Evolutionary conservation across 495 filamentous ascomycete genomes (phyloP).

Genomic region (Xylaria acuta): DNA sequence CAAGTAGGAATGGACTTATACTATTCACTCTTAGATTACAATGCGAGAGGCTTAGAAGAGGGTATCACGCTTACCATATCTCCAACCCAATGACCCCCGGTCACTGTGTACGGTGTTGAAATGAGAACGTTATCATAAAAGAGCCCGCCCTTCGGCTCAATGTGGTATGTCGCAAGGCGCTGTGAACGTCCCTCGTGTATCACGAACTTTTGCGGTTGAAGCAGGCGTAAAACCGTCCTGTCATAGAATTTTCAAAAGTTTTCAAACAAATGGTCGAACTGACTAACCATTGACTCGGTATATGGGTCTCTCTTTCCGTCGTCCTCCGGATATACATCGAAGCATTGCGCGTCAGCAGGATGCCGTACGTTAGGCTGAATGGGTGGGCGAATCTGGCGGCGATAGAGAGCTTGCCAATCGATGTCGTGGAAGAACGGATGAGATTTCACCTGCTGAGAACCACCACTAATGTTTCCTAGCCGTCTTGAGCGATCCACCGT

Average conservation of each 20-base stretch:
- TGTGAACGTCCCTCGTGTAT: not conserved
- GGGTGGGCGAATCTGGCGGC: slow-evolving; percentile 73
- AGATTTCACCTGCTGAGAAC: slow-evolving; percentile 78
- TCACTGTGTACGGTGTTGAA: slow-evolving; percentile 8
- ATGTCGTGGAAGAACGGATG: slow-evolving; percentile 88
- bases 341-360: slow-evolving; percentile 85
- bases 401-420: slow-evolving; percentile 84
- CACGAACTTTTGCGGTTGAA: not conserved
- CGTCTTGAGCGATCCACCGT: slow-evolving; percentile 87
- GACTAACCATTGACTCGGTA: slow-evolving; percentile 71
- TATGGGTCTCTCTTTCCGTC: slow-evolving; percentile 64
- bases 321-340: slow-evolving; percentile 81
- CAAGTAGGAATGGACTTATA: not conserved
- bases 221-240: slow-evolving; percentile 17
- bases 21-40: not conserved
- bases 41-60: not conserved
- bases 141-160: slow-evolving; percentile 12
- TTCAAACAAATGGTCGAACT: slow-evolving; percentile 79
- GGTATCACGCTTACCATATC: slow-evolving; percentile 5
- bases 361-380: slow-evolving; percentile 84
- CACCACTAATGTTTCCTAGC: slow-evolving; percentile 86
- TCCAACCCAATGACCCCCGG: not conserved
- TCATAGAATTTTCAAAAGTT: slow-evolving; percentile 66
- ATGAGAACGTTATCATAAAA: slow-evolving; percentile 19
- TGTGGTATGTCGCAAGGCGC: not conserved